Conservation (phyloP, 2,329 filamentous ascomycete species). For the Fonsecaea monophora region DNA sequence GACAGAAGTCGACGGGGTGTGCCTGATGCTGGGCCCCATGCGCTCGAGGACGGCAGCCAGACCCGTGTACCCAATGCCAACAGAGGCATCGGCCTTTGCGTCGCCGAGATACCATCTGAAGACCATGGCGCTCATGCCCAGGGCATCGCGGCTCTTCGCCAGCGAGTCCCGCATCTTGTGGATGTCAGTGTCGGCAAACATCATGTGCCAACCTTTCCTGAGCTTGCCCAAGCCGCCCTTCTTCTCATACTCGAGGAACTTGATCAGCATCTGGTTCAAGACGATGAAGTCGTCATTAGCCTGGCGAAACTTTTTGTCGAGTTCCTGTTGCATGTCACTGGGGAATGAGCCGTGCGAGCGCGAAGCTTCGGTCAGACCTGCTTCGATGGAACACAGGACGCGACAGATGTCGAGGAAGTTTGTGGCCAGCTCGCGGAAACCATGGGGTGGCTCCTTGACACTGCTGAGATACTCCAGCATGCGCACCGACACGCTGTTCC, state of each 20-base stretch:
- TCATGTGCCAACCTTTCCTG: slow-evolving; percentile 67
- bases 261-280: slow-evolving; percentile 68
- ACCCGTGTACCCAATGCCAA: slow-evolving; percentile 71
- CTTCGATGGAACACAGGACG: slow-evolving; percentile 72
- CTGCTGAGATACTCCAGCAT: slow-evolving; percentile 69
- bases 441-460: slow-evolving; percentile 61
- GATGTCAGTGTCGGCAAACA: slow-evolving; percentile 68
- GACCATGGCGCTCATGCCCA: slow-evolving; percentile 69
- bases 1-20: slow-evolving; percentile 33
- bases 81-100: slow-evolving; percentile 64
- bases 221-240: slow-evolving; percentile 67
- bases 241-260: slow-evolving; percentile 67
- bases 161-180: slow-evolving; percentile 65
- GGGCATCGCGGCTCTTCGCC: slow-evolving; percentile 64
- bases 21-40: slow-evolving; percentile 41
- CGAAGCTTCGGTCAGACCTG: slow-evolving; percentile 64
- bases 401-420: slow-evolving; percentile 72
- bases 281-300: slow-evolving; percentile 68
- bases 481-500: slow-evolving; percentile 69
- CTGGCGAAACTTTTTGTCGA: slow-evolving; percentile 68
- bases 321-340: slow-evolving; percentile 66
- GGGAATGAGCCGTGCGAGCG: slow-evolving; percentile 62
- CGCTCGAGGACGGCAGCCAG: slow-evolving; percentile 69
- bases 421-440: slow-evolving; percentile 66
- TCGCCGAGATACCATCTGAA: slow-evolving; percentile 70